Evolutionary conservation across 139 green algal species (phyloP).

Genomic region (Auxenochlorella protothecoides): DNA sequence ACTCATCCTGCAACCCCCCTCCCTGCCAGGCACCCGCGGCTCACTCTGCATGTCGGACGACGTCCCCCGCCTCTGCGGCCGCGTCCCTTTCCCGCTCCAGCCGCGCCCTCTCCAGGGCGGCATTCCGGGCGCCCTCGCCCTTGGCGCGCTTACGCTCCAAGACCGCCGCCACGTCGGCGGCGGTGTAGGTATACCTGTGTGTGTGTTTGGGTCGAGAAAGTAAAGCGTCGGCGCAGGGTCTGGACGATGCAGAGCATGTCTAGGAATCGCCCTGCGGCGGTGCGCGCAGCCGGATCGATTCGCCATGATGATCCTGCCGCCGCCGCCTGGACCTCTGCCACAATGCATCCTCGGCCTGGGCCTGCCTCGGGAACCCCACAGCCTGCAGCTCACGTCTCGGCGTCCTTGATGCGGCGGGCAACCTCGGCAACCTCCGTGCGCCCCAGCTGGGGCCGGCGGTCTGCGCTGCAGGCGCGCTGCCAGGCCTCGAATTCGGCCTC

Average conservation of each 20-base stretch:
- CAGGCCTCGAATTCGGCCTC: conserved; percentile 27
- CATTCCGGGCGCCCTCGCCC: conserved; percentile 17
- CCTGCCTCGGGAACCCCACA: background rate
- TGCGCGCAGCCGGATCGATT: too few relatives aligned
- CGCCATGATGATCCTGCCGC: too few relatives aligned
- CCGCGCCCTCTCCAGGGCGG: conserved; percentile 30
- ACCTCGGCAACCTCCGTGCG: conserved; percentile 5
- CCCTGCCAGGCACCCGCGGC: too few relatives aligned
- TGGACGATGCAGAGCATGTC: background rate
- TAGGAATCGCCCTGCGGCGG: background rate
- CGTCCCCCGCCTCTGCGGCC: conserved; percentile 16
- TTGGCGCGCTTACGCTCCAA: conserved; percentile 32
- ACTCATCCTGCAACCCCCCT: conserved; percentile 18
- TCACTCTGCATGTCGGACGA: too few relatives aligned
- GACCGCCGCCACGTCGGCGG: conserved; percentile 35
- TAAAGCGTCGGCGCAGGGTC: background rate
- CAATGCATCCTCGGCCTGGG: too few relatives aligned
- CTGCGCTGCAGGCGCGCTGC: conserved; percentile 12
- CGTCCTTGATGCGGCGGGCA: background rate
- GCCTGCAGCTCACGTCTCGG: background rate
- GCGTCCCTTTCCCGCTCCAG: conserved; percentile 19
- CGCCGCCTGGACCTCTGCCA: too few relatives aligned
- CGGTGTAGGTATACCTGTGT: conserved; percentile 40
- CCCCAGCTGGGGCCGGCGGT: conserved; percentile 14
- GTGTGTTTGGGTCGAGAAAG: background rate